Percentiles rank a stretch among this genome's conserved stretches.
These are phyloP conservation scores for Botrytis fragariae DNA, from an alignment of 2,329 filamentous ascomycete genomes.

Conservation along the genomic window DNA sequence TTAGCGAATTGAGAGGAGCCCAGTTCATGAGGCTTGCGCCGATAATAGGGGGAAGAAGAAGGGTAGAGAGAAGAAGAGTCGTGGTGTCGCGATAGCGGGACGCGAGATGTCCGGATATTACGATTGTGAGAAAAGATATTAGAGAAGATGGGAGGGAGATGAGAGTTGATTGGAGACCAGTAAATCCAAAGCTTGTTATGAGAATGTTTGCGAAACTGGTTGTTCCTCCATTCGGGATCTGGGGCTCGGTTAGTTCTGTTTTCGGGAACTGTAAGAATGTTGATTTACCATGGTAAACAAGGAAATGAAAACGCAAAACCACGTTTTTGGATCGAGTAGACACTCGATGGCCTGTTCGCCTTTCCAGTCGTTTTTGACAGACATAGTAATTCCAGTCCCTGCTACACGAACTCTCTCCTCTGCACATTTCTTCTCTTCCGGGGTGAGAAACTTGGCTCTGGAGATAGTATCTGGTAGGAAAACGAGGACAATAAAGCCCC, in stretches of 20 bases:
- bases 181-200: constrained; percentile 42
- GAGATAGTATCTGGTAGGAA: constrained; percentile 54
- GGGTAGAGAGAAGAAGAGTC: constrained; percentile 27
- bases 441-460: constrained; percentile 55
- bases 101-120: constrained; percentile 36
- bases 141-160: constrained; percentile 29
- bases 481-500: constrained; percentile 48
- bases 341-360: constrained; percentile 51
- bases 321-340: constrained; percentile 55
- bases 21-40: constrained; percentile 37
- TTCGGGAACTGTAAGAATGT: neutral
- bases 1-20: constrained; percentile 23
- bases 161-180: constrained; percentile 37
- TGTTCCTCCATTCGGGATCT: constrained; percentile 54
- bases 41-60: constrained; percentile 31
- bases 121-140: constrained; percentile 29
- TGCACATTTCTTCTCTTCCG: constrained; percentile 48
- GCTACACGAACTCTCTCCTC: constrained; percentile 47
- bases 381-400: constrained; percentile 52
- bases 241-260: neutral
- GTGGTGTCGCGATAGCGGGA: constrained; percentile 38
- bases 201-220: constrained; percentile 56
- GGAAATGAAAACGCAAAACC: constrained; percentile 51
- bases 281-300: constrained; percentile 45
- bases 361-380: constrained; percentile 47